These are phyloP conservation scores for Punica granatum DNA, from an alignment of 345 rosid genomes.

Conservation along the genomic window DNA sequence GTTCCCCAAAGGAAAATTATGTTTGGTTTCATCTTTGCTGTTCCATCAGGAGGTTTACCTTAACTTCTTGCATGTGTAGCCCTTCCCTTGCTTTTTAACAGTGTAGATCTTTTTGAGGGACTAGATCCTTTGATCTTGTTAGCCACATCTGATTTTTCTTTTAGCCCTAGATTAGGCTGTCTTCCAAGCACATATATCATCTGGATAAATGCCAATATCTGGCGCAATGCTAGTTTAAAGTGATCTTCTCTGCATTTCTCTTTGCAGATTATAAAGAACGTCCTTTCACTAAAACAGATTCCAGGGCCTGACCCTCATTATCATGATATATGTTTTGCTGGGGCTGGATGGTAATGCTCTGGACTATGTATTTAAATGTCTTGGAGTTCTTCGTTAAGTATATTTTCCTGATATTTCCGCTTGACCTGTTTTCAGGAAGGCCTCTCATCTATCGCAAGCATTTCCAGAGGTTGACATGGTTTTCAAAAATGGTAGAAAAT, in stretches of 20 bases:
- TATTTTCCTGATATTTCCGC: conserved; percentile 11
- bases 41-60: neutral
- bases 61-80: neutral
- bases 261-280: conserved; percentile 49
- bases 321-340: conserved; percentile 76
- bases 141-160: neutral
- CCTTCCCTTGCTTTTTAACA: neutral
- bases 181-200: neutral
- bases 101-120: neutral
- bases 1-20: neutral
- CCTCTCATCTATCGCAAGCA: conserved; percentile 37
- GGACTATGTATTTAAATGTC: neutral
- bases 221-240: neutral
- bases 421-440: conserved; percentile 33
- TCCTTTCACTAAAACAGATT: conserved; percentile 50
- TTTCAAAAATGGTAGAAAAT: conserved; percentile 55
- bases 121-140: neutral
- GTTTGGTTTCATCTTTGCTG: conserved; percentile 2
- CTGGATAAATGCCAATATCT: neutral
- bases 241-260: neutral
- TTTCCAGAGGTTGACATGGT: conserved; percentile 76
- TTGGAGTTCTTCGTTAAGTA: conserved; percentile 1
- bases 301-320: conserved; percentile 84
- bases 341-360: conserved; percentile 48
- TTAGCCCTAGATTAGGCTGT: neutral